phyloP scores from a whole-genome alignment of 2,329 filamentous ascomycete species.

The Penicillium sp. region DNA sequence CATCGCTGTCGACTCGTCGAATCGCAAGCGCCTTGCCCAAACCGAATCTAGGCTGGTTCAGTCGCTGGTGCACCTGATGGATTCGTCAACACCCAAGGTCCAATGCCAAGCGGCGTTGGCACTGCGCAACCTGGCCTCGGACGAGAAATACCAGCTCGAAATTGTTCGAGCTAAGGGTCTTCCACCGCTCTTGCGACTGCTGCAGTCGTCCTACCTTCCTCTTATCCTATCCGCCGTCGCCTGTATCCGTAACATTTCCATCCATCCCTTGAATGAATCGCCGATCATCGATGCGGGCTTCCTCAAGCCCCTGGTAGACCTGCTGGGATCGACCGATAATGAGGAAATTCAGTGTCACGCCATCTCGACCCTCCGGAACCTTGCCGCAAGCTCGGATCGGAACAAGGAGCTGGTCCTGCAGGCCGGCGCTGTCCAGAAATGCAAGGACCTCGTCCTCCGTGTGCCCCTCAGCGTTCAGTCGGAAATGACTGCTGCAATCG shows the following conservation, averaged over 20 bases:
- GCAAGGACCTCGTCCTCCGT: constrained; percentile 88
- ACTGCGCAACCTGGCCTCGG: constrained; percentile 86
- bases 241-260: constrained; percentile 97
- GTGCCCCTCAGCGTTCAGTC: constrained; percentile 92
- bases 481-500: constrained; percentile 99
- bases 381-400: constrained; percentile 90
- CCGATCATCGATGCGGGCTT: constrained; percentile 98
- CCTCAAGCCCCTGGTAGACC: constrained; percentile 81
- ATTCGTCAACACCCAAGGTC: constrained; percentile 92
- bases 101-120: constrained; percentile 95
- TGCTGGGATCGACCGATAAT: constrained; percentile 90
- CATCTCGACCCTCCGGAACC: constrained; percentile 88
- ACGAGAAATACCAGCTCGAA: constrained; percentile 97
- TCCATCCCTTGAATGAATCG: constrained; percentile 96
- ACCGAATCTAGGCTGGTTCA: constrained; percentile 86
- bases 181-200: constrained; percentile 71
- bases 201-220: constrained; percentile 91
- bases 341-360: constrained; percentile 99
- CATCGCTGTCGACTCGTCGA: constrained; percentile 87
- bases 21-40: constrained; percentile 81
- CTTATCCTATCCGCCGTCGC: constrained; percentile 93
- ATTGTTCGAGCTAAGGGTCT: constrained; percentile 86
- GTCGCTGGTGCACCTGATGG: constrained; percentile 90
- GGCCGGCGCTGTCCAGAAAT: constrained; percentile 94
- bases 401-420: constrained; percentile 98